Percentiles rank a stretch among this genome's conserved stretches.
These are phyloP conservation scores for Nitzschia inconspicua DNA, from an alignment of 108 stramenopile species.

Conservation along the genomic window DNA sequence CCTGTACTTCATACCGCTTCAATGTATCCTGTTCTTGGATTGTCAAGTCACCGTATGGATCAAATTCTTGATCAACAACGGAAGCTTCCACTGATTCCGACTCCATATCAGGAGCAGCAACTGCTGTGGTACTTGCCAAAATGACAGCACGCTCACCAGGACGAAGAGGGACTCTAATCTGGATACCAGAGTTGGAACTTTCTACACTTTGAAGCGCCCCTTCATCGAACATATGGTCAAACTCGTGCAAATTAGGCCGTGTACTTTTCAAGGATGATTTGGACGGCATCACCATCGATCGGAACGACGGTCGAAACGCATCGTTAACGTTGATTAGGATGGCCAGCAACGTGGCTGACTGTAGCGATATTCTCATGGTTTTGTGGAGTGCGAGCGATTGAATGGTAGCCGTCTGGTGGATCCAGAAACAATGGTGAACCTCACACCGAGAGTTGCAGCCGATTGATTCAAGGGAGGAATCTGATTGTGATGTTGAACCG, in stretches of 20 bases:
- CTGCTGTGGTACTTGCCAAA: slow-evolving; percentile 23
- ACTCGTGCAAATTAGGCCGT: slow-evolving; percentile 7
- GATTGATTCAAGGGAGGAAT: too few species aligned
- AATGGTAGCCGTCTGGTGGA: too few species aligned
- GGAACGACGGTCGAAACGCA: too few species aligned
- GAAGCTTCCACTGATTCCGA: neutral
- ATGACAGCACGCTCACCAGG: slow-evolving; percentile 6
- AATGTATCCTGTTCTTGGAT: slow-evolving; percentile 2
- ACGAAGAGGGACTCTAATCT: slow-evolving; percentile 2
- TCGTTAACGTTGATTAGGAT: too few species aligned
- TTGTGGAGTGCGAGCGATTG: too few species aligned
- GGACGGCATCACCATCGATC: too few species aligned
- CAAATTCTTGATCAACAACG: slow-evolving; percentile 5
- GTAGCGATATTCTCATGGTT: neutral
- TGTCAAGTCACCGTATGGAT: slow-evolving; percentile 27
- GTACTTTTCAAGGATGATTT: slow-evolving; percentile 3
- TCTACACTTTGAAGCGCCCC: neutral
- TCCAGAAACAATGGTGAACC: too few species aligned
- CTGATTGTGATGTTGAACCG: too few species aligned
- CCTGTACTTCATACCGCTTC: neutral
- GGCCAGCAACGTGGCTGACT: neutral
- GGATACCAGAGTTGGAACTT: neutral
- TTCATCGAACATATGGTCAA: slow-evolving; percentile 6
- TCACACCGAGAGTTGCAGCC: too few species aligned
- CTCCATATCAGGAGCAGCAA: slow-evolving; percentile 15